Base-by-base conservation (phyloP, 345 rosid genomes). In the Salix caprea region DNA sequence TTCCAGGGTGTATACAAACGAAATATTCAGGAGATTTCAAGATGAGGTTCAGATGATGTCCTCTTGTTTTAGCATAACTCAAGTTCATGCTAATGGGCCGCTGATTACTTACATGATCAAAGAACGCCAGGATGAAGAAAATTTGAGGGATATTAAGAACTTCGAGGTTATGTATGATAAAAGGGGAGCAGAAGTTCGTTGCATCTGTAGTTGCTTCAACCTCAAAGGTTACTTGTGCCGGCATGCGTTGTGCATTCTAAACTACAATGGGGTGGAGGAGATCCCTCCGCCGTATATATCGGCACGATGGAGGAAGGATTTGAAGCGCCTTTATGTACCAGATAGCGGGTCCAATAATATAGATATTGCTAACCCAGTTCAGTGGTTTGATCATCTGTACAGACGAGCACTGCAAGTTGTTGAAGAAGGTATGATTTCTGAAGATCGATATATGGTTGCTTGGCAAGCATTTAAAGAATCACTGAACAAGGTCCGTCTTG, bases 151-250 rank as follows among this genome's bases (percentile, higher is more conserved):
- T 62, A 67, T 88, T 36, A 85, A 90, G 28, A 92, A 89, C 68
- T 94, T 84, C 6, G 96, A 92, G 76, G 97, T 94, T 62, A 75
- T 90, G 60, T 90, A 90, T 86, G 90, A 94, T 50, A 87, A 95
- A 85, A 77, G 91, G 15, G 92, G 87, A 0, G 84, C 86, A 5
- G 98, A 91, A 83, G 92, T 92, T 64, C 80, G 98, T 54, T 94
- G 98, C 83, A 86, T 87, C 11, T 92, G 98, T 76, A 89, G 95
- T 79, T 90, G 97, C 86, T 94, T 94, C 78, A 91, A 87, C 83
- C 89, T 86, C 75, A 86, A 86, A 36, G 98, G 98, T 19, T 94
- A 94, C 77, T 75, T 94, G 19, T 94, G 97, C 70, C 82, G 98
- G 75, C 98, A 92, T 78, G 94, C 97, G 30, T 74, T 94, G 3